Base-by-base conservation (phyloP, 2,329 filamentous ascomycete species). In the Cyphellophora europaea region DNA sequence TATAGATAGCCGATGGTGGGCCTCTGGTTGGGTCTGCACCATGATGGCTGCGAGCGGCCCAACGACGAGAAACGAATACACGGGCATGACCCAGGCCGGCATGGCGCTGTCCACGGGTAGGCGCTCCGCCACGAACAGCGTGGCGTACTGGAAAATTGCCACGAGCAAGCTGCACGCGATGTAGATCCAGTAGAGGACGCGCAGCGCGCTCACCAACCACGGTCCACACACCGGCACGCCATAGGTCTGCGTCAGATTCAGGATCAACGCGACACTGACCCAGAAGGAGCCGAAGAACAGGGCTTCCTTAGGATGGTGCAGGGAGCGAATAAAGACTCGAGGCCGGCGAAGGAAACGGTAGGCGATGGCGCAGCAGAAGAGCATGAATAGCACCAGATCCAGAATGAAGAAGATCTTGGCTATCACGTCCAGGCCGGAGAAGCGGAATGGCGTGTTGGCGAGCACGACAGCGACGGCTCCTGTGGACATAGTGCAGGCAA, bases 231-330 rank as follows among this genome's bases (percentile, higher is more conserved):
- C 57, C 0, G 74, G 70, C 5, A 80, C 71, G 13, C 72, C 77
- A 51, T 82, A 86, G 2, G 67, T 59, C 33, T 83, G 71, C 0
- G 77, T 74, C 36, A 74, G 72, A 3, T 75, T 76, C 42, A 87
- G 71, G 37, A 86, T 66, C 0, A 79, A 77, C 3, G 78, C 75
- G 6, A 82, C 47, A 3, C 72, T 72, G 5, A 87, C 66, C 66
- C 80, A 83, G 54, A 78, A 82, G 0, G 79, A 78, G 3, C 79
- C 77, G 35, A 84, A 68, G 62, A 85, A 84, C 49, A 86, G 71
- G 4, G 77, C 73, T 51, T 86, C 79, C 10, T 75, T 66, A 2
- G 73, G 67, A 49, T 83, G 75, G 2, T 69, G 68, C 8, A 85
- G 50, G 2, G 76, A 79, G 16, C 57, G 57, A 3, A 59, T 52